Evolutionary conservation across 2,329 filamentous ascomycete species (phyloP).

Genomic region (Phaeophleospora eucalypticola): DNA sequence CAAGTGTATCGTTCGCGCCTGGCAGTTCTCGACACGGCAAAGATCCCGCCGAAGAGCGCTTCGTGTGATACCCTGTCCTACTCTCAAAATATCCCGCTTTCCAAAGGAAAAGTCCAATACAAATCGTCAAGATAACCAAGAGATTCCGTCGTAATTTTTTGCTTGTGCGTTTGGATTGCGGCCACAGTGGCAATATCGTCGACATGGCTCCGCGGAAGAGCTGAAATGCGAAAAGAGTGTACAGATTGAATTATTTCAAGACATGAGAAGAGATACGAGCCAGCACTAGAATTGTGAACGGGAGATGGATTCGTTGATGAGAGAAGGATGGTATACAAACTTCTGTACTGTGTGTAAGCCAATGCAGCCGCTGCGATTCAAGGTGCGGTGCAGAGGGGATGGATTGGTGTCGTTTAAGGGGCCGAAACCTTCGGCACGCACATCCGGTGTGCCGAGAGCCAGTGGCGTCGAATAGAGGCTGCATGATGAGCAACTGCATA

Average conservation of each 20-base stretch:
- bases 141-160: neutral
- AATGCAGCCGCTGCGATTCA: neutral
- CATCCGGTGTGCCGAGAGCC: neutral
- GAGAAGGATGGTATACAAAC: neutral
- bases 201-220: neutral
- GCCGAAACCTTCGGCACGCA: neutral
- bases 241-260: neutral
- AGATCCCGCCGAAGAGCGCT: neutral
- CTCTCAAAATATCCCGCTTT: neutral
- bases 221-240: neutral
- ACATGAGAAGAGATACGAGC: neutral
- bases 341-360: too few relatives aligned
- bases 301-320: neutral
- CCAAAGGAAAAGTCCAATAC: neutral
- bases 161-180: neutral
- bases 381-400: neutral
- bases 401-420: neutral
- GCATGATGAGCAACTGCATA: too few relatives aligned
- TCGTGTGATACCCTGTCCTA: neutral
- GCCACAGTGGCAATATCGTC: neutral
- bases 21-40: conserved; percentile 16
- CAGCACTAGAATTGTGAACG: neutral
- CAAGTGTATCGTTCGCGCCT: conserved; percentile 47
- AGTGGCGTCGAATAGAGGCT: too few relatives aligned
- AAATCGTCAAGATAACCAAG: neutral